Evolutionary conservation across 139 green algal genomes (phyloP).

Genomic region (Picochlorum sp.): DNA sequence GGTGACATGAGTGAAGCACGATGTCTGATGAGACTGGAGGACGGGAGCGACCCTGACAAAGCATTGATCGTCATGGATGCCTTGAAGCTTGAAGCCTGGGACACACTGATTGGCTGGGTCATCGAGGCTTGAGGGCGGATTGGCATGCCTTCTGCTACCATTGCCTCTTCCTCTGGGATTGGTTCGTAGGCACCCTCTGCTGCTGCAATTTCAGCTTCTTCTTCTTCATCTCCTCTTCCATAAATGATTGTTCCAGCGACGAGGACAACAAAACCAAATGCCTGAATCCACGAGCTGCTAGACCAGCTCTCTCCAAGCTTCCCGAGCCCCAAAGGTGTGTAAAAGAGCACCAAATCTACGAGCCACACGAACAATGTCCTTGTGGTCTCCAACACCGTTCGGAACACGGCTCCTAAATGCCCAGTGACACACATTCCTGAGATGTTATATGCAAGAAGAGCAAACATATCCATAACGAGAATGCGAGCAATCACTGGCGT

Average conservation of each 20-base stretch:
- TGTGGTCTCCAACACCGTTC: conserved; percentile 65
- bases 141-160: not conserved
- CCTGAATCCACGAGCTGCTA: conserved; percentile 45
- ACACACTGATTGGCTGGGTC: not conserved
- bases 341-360: conserved; percentile 54
- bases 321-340: conserved; percentile 39
- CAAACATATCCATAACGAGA: conserved; percentile 59
- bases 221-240: conserved; percentile 40
- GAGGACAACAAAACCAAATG: conserved; percentile 51
- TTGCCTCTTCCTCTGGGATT: not conserved
- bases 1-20: no score
- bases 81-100: conserved; percentile 14
- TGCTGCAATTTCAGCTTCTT: not conserved
- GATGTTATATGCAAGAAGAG: conserved; percentile 65
- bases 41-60: conserved; percentile 8
- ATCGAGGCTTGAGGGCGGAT: not conserved
- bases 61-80: conserved; percentile 21
- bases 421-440: conserved; percentile 63
- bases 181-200: conserved; percentile 1
- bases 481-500: conserved; percentile 33
- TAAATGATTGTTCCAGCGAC: conserved; percentile 60
- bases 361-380: conserved; percentile 68
- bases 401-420: conserved; percentile 57
- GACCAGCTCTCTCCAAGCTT: conserved; percentile 56
- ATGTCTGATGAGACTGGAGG: not conserved